Conservation (phyloP, 768 basidiomycete genomes). For the Candolleomyces efflorescens region DNA sequence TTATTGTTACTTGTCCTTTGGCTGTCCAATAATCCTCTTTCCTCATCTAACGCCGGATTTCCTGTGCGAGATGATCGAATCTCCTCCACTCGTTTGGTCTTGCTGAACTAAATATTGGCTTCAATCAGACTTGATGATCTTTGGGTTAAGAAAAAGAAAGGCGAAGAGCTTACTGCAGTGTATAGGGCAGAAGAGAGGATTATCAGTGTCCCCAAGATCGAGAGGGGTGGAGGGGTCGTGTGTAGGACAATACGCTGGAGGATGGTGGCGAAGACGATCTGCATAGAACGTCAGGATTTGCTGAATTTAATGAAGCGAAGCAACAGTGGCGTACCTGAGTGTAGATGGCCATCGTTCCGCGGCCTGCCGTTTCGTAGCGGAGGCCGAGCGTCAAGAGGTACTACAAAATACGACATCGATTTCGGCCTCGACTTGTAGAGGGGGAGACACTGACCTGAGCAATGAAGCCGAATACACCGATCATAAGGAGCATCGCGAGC, state of each 20-base stretch:
- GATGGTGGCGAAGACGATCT: conserved; percentile 64
- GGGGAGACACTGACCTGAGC: conserved; percentile 33
- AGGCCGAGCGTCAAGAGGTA: conserved; percentile 39
- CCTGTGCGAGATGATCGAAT: no score
- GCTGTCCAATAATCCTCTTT: no score
- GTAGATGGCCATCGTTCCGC: conserved; percentile 59
- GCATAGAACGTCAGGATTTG: background rate
- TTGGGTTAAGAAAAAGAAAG: background rate
- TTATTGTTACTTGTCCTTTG: no score
- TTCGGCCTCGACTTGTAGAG: background rate
- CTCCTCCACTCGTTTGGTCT: background rate
- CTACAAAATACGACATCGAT: background rate
- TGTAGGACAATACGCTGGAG: conserved; percentile 67
- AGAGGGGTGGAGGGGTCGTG: conserved; percentile 52
- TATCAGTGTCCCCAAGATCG: conserved; percentile 57
- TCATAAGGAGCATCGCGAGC: conserved; percentile 39
- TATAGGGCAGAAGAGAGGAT: conserved; percentile 63
- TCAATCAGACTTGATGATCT: background rate
- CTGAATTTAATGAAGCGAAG: background rate
- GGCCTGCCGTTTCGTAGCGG: conserved; percentile 60
- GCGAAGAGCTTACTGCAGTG: conserved; percentile 47
- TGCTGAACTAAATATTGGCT: conserved; percentile 1
- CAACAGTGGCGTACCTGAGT: conserved; percentile 31
- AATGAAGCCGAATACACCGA: conserved; percentile 44
- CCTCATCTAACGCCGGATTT: no score